Evolutionary conservation across 805 yeast species (phyloP).

Genomic region (Starmerella stellata): DNA sequence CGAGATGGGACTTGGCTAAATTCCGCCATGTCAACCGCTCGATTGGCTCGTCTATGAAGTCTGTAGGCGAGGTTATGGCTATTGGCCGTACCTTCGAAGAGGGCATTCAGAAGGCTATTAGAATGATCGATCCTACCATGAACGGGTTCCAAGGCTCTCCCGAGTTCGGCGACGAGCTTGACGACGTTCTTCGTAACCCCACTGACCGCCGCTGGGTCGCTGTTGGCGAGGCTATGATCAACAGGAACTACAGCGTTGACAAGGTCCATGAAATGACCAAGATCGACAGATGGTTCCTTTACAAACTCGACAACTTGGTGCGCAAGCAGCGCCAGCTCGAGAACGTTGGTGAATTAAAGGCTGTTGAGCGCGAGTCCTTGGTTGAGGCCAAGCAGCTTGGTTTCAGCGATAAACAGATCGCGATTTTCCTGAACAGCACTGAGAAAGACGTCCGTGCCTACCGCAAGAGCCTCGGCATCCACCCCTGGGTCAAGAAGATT

Average conservation of each 20-base stretch:
- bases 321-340: constrained; percentile 42
- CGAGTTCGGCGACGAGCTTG: constrained; percentile 63
- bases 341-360: constrained; percentile 23
- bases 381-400: constrained; percentile 78
- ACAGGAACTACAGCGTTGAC: constrained; percentile 81
- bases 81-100: constrained; percentile 97
- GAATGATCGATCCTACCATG: constrained; percentile 80
- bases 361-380: constrained; percentile 44
- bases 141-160: constrained; percentile 73
- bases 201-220: constrained; percentile 95
- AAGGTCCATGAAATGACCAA: constrained; percentile 78
- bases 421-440: constrained; percentile 46
- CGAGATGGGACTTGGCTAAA: constrained; percentile 94
- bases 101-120: constrained; percentile 89
- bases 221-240: constrained; percentile 88
- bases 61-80: constrained; percentile 98
- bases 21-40: constrained; percentile 89
- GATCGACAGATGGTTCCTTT: constrained; percentile 89
- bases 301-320: constrained; percentile 85
- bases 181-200: constrained; percentile 83
- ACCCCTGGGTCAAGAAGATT: constrained; percentile 89
- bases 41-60: constrained; percentile 91
- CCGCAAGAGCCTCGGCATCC: constrained; percentile 62
- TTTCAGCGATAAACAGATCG: constrained; percentile 88
- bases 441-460: constrained; percentile 70